Percentiles rank a stretch among this genome's conserved stretches.
phyloP scores from a whole-genome alignment of 805 yeast species.

The Ogataea nonfermentans region DNA sequence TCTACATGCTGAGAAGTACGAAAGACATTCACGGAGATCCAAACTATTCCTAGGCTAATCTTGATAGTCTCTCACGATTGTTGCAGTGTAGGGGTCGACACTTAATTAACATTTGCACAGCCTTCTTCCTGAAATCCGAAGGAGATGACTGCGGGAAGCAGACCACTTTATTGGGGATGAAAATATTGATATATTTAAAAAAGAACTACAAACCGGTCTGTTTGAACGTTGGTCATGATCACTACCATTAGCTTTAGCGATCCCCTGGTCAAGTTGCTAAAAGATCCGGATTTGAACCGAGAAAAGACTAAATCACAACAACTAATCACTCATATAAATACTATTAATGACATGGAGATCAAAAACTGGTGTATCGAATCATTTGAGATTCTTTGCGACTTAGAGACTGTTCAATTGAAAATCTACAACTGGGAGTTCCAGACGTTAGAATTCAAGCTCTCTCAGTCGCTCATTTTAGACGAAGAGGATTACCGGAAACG shows the following conservation, averaged over 20 bases:
- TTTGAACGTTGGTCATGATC: no score
- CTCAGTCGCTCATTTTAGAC: slow-evolving; percentile 23
- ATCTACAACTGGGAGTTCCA: slow-evolving; percentile 55
- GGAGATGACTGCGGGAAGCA: slow-evolving; percentile 5
- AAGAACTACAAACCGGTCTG: no score
- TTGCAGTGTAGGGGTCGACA: no score
- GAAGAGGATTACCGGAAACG: slow-evolving; percentile 31
- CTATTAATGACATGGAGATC: slow-evolving; percentile 43
- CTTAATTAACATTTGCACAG: slow-evolving; percentile 3
- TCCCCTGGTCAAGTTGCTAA: slow-evolving; percentile 45
- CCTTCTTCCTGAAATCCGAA: slow-evolving; percentile 3
- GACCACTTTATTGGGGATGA: slow-evolving; percentile 7
- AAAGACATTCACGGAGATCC: no score
- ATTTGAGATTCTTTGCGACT: slow-evolving; percentile 45
- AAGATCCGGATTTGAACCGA: slow-evolving; percentile 46
- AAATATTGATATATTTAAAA: not conserved
- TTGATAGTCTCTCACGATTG: no score
- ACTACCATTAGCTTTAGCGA: slow-evolving; percentile 36
- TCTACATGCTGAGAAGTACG: no score
- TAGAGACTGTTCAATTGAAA: slow-evolving; percentile 47
- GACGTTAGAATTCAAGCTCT: slow-evolving; percentile 48
- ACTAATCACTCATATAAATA: slow-evolving; percentile 41
- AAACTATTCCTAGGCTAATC: no score
- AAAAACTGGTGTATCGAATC: slow-evolving; percentile 48
- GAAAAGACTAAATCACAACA: slow-evolving; percentile 41